Base-by-base conservation (phyloP, 1,284 basidiomycete genomes). In the Rugosomyces carneus region DNA sequence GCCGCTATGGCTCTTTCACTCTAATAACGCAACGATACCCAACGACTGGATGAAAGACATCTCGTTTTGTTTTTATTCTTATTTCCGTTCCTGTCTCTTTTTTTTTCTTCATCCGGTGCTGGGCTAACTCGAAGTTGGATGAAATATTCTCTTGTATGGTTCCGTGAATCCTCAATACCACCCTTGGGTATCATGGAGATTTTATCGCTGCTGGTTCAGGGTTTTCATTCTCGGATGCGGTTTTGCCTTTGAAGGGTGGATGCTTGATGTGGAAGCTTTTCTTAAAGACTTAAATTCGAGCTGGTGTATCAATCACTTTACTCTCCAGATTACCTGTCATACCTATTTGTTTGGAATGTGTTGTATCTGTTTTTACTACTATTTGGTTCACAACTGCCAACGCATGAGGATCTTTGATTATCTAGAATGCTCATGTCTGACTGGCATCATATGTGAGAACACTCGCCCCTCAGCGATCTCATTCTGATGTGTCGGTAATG, bases 1-100 rank as follows among this genome's bases (percentile, higher is more conserved):
- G 70, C 66, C 40, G 59, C 58, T 40, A 51, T 66, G 55, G 63
- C 63, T 38, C 52, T 70, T 42, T 58, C 60, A 45, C 61, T 71
- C 15, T 71, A 62, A 70, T 43, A 48, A 55, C 51, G 53, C 51
- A 49, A 43, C 38, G 21, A 31, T 31, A 47, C 43, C 38, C 45
- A 45, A 47, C 48, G 45, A 48, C 47, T 46, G 48, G 52, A 52
- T 45, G 50, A 57, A 45, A 21, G 24, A 37, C 4, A 38, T 31
- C 29, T 31, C 13, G 29, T 13, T 31, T 13, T 31, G n/a, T n/a
- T 13, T 31, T 31, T 31, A 31, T 31, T 31, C 11, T n/a, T 31
- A 10, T 10, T 13, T 31, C 52, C 49, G 51, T 50, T 54, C 48
- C n/a, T n/a, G n/a, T 15, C 27, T 42, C 41, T 15, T 13, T 44